Percentiles rank a stretch among this genome's conserved stretches.
Evolutionary conservation across 176 grass and related monocot genomes (phyloP).

Genomic region (Cenchrus fungigraminus): DNA sequence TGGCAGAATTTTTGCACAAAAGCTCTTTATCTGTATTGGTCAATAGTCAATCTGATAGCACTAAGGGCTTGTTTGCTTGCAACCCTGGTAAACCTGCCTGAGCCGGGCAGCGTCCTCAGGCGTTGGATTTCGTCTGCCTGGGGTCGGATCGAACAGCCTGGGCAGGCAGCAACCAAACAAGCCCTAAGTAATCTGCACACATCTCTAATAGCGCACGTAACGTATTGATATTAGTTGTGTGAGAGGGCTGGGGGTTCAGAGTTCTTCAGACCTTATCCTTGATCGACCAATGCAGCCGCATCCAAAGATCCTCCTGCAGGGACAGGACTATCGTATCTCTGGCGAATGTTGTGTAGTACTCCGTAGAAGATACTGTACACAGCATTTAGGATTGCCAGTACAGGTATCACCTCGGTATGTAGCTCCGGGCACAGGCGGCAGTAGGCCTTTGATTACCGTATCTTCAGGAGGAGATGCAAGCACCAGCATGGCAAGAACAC

Average conservation of each 20-base stretch:
- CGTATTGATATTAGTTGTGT: background rate
- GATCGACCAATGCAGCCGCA: background rate
- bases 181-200: background rate
- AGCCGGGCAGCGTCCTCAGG: too few species aligned
- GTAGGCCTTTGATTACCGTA: background rate
- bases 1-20: background rate
- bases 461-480: background rate
- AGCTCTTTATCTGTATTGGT: background rate
- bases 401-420: background rate
- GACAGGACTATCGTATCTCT: background rate
- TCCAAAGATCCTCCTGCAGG: constrained; percentile 1
- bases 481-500: background rate
- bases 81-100: too few species aligned
- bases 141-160: too few species aligned
- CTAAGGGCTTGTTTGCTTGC: background rate
- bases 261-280: constrained; percentile 4
- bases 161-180: too few species aligned
- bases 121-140: too few species aligned
- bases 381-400: constrained; percentile 22
- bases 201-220: background rate
- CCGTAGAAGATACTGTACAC: constrained; percentile 3
- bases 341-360: background rate
- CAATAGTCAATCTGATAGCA: background rate
- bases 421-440: constrained; percentile 16
- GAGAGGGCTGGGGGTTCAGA: constrained; percentile 3